These are phyloP conservation scores for Ceratobasidium sp. DNA, from an alignment of 1,284 basidiomycete genomes.

Conservation along the genomic window DNA sequence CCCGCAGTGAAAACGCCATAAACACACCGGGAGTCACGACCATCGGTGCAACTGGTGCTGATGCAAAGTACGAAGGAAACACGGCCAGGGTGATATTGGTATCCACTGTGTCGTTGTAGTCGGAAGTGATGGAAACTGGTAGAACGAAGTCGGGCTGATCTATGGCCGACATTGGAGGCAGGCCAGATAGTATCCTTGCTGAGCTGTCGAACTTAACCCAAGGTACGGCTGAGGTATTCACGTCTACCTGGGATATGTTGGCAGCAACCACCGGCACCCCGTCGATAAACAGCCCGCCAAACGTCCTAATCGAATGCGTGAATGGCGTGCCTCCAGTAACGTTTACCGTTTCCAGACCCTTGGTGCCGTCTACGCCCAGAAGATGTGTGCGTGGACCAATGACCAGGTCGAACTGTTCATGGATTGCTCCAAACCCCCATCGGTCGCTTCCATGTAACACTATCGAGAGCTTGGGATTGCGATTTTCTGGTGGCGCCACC, in stretches of 20 bases:
- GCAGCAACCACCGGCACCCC: constrained; percentile 59
- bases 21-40: constrained; percentile 55
- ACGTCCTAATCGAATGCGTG: constrained; percentile 45
- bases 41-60: constrained; percentile 62
- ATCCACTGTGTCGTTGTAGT: constrained; percentile 66
- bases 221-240: constrained; percentile 57
- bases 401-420: constrained; percentile 62
- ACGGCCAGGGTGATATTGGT: constrained; percentile 68
- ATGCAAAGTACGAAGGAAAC: constrained; percentile 72
- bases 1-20: constrained; percentile 15
- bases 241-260: constrained; percentile 59
- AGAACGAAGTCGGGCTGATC: constrained; percentile 45
- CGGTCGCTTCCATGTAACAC: constrained; percentile 69
- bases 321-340: constrained; percentile 56
- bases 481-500: constrained; percentile 60
- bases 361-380: constrained; percentile 39
- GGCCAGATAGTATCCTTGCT: constrained; percentile 67
- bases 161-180: constrained; percentile 48
- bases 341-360: constrained; percentile 54
- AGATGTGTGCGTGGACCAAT: constrained; percentile 57
- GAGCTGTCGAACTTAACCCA: constrained; percentile 72
- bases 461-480: constrained; percentile 36
- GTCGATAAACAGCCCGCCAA: constrained; percentile 64
- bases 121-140: constrained; percentile 63
- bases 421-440: constrained; percentile 63